Conservation (phyloP, 768 basidiomycete genomes). For the Crassisporium funariophilum region DNA sequence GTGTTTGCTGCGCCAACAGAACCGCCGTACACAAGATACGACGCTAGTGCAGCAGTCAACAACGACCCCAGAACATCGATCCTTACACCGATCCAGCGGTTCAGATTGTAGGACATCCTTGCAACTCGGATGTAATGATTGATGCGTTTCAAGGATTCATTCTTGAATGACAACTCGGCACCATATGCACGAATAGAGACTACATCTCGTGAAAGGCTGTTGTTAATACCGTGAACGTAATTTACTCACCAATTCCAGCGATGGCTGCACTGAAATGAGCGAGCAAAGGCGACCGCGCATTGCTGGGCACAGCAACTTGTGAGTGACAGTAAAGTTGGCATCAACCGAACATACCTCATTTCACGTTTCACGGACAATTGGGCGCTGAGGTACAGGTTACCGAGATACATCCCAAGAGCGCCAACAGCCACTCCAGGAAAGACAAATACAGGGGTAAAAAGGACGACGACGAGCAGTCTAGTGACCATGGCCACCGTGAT, state of each 20-base stretch:
- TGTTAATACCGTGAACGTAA: neutral
- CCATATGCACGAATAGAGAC: constrained; percentile 65
- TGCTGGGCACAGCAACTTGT: no score
- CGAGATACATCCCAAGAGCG: constrained; percentile 42
- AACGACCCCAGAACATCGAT: constrained; percentile 58
- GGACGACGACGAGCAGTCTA: constrained; percentile 42
- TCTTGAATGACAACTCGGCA: constrained; percentile 48
- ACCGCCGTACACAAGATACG: constrained; percentile 52
- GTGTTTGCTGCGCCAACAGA: constrained; percentile 43
- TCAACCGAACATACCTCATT: constrained; percentile 30
- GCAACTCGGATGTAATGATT: constrained; percentile 50
- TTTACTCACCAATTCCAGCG: constrained; percentile 46
- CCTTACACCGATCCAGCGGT: constrained; percentile 49
- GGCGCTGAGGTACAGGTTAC: constrained; percentile 42
- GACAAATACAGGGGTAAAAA: constrained; percentile 44
- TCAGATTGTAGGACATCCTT: constrained; percentile 50
- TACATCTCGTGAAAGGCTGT: constrained; percentile 23
- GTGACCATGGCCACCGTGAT: constrained; percentile 35
- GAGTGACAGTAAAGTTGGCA: neutral
- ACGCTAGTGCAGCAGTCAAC: constrained; percentile 57
- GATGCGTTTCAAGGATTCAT: constrained; percentile 47
- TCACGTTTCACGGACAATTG: constrained; percentile 47
- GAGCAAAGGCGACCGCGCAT: constrained; percentile 21
- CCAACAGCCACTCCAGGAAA: constrained; percentile 42
- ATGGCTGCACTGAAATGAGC: constrained; percentile 39